Conservation (phyloP, 2,329 filamentous ascomycete species). For the Teratosphaeriaceae sp. region DNA sequence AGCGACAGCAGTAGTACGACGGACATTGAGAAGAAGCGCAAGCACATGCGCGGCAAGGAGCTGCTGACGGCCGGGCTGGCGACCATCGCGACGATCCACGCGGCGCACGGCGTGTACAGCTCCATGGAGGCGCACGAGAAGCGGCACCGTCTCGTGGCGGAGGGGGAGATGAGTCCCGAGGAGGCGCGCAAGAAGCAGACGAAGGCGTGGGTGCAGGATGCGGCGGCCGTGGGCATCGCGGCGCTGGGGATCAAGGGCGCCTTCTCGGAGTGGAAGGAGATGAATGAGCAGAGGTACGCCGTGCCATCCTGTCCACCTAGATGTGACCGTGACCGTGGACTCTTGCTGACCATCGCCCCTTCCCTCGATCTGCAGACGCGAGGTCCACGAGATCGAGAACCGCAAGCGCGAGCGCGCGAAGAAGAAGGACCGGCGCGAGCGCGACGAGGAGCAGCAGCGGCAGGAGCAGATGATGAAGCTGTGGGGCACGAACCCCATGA, state of each 20-base stretch:
- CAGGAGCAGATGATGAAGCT: conserved; percentile 32
- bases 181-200: conserved; percentile 57
- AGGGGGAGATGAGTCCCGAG: conserved; percentile 57
- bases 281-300: conserved; percentile 54
- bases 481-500: conserved; percentile 24
- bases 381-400: conserved; percentile 47
- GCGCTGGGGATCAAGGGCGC: conserved; percentile 62
- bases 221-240: conserved; percentile 59
- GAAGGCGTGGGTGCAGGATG: conserved; percentile 59
- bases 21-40: conserved; percentile 56
- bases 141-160: conserved; percentile 51
- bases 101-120: conserved; percentile 58
- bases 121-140: conserved; percentile 59
- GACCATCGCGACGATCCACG: conserved; percentile 63
- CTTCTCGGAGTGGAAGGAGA: conserved; percentile 61
- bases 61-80: conserved; percentile 59
- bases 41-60: conserved; percentile 61
- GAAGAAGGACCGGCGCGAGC: conserved; percentile 36
- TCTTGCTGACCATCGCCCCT: conserved; percentile 17
- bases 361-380: conserved; percentile 26
- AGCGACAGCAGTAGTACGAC: conserved; percentile 32
- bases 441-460: conserved; percentile 36
- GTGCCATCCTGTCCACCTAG: conserved; percentile 4
- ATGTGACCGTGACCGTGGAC: too few species aligned
- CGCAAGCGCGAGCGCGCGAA: conserved; percentile 36